Conservation (phyloP, 2,329 filamentous ascomycete genomes). For the Paracorniculantispora psalliotae region DNA sequence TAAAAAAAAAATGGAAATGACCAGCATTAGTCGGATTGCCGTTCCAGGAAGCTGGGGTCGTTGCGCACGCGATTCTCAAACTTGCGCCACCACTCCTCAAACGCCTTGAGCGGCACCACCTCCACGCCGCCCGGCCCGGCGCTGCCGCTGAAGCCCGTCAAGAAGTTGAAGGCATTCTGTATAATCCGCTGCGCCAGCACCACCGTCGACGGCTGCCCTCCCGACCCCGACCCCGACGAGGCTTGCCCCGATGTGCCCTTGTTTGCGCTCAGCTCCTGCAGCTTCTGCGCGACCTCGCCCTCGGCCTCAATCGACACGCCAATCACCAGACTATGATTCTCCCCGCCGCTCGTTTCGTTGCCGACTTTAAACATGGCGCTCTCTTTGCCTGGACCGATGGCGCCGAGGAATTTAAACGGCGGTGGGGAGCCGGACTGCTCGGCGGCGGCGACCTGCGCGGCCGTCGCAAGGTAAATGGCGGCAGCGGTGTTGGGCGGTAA, state of each 20-base stretch:
- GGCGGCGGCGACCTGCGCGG: constrained; percentile 34
- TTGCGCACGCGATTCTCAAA: constrained; percentile 82
- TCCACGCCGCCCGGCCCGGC: constrained; percentile 62
- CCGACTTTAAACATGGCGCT: constrained; percentile 83
- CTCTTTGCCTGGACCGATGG: constrained; percentile 83
- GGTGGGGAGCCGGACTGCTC: constrained; percentile 24
- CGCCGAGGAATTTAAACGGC: constrained; percentile 81
- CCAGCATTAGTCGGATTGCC: constrained; percentile 30
- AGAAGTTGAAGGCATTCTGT: constrained; percentile 93
- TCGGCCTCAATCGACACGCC: constrained; percentile 79
- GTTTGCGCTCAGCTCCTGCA: constrained; percentile 51
- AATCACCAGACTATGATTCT: constrained; percentile 53
- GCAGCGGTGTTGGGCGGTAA: constrained; percentile 75
- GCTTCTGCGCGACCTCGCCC: constrained; percentile 62
- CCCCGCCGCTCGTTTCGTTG: constrained; percentile 2
- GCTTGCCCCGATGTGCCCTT: constrained; percentile 19
- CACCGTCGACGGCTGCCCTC: constrained; percentile 55
- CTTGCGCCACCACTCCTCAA: constrained; percentile 97
- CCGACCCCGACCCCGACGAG: constrained; percentile 17
- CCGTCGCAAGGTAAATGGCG: constrained; percentile 76
- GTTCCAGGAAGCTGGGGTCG: constrained; percentile 86
- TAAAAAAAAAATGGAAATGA: not conserved
- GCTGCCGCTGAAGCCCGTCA: constrained; percentile 76
- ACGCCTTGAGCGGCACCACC: constrained; percentile 88
- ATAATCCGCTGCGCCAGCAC: constrained; percentile 90